These are phyloP conservation scores for Parmelia sp. DNA, from an alignment of 495 filamentous ascomycete species.

Conservation along the genomic window DNA sequence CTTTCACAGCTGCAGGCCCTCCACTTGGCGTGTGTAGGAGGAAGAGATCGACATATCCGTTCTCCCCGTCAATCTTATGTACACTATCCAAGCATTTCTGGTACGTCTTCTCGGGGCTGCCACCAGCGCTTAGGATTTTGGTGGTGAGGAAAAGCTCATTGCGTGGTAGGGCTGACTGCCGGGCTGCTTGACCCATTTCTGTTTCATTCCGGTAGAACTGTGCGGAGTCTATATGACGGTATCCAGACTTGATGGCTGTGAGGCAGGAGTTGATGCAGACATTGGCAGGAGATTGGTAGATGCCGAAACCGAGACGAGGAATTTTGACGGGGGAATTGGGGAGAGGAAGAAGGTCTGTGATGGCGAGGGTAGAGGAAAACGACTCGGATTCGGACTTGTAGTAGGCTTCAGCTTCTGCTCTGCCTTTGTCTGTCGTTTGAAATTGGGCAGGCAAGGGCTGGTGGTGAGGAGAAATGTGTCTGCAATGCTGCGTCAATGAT, in stretches of 20 bases:
- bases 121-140: constrained; percentile 54
- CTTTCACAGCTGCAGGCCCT: constrained; percentile 47
- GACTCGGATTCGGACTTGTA: constrained; percentile 8
- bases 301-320: constrained; percentile 68
- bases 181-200: constrained; percentile 58
- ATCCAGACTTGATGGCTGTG: constrained; percentile 57
- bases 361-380: constrained; percentile 36
- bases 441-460: constrained; percentile 20
- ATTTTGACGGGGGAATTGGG: constrained; percentile 49
- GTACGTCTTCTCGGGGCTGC: constrained; percentile 53
- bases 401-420: constrained; percentile 18
- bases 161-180: constrained; percentile 47
- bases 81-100: constrained; percentile 54
- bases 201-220: constrained; percentile 64
- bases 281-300: constrained; percentile 51
- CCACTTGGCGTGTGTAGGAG: constrained; percentile 58
- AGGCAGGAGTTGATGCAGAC: constrained; percentile 51
- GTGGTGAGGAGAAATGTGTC: constrained; percentile 24
- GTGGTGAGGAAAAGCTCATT: constrained; percentile 59
- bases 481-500: not conserved
- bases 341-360: constrained; percentile 50
- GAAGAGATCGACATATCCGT: constrained; percentile 65
- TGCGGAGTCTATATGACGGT: constrained; percentile 69
- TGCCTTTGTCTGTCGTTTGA: constrained; percentile 20
- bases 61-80: constrained; percentile 49